Percentiles rank a stretch among this genome's conserved stretches.
Evolutionary conservation across 139 green algal genomes (phyloP).

Genomic region (Chlorella sp.): DNA sequence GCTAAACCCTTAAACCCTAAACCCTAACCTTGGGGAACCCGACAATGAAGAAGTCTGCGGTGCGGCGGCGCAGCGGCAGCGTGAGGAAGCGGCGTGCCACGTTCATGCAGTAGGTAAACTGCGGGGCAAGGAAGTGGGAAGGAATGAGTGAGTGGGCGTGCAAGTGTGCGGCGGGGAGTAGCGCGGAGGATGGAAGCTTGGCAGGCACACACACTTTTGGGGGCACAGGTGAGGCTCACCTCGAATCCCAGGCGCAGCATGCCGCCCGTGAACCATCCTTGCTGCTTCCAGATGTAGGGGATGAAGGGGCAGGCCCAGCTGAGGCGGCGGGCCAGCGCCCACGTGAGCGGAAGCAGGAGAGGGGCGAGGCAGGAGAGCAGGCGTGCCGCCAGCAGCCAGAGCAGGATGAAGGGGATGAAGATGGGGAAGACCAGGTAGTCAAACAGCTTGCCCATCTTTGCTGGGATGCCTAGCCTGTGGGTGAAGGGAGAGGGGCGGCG

Average conservation of each 20-base stretch:
- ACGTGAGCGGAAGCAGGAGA: constrained; percentile 40
- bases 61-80: constrained; percentile 72
- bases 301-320: constrained; percentile 82
- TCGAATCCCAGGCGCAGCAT: constrained; percentile 67
- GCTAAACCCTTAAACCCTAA: constrained; percentile 21
- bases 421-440: constrained; percentile 49
- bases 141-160: neutral
- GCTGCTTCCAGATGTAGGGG: constrained; percentile 54
- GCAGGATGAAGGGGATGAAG: constrained; percentile 43
- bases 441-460: constrained; percentile 25
- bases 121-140: neutral
- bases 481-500: neutral
- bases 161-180: neutral
- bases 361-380: constrained; percentile 44
- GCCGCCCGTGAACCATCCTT: constrained; percentile 50
- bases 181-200: too few relatives aligned
- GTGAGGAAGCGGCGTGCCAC: constrained; percentile 69
- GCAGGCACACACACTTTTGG: neutral
- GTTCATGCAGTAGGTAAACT: constrained; percentile 71
- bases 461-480: neutral
- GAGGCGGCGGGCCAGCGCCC: constrained; percentile 52
- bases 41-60: constrained; percentile 82
- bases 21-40: constrained; percentile 70
- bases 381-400: constrained; percentile 49
- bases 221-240: constrained; percentile 68